Evolutionary conservation across 2,329 filamentous ascomycete species (phyloP), one percentile per base, ranked within the genome.

Genomic region (Lecanicillium sp.): DNA sequence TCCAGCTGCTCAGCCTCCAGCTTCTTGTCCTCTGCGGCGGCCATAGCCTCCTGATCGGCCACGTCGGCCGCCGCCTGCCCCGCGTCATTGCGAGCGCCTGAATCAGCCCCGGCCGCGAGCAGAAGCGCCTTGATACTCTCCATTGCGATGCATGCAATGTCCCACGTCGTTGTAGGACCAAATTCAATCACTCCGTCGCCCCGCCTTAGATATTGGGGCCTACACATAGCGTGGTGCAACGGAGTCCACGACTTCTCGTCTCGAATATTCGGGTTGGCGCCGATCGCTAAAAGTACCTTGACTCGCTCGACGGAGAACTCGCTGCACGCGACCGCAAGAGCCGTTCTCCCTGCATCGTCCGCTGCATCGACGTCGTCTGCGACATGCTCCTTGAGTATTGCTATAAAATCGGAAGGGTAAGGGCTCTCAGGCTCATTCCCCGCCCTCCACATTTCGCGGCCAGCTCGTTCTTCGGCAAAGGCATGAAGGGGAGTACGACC

Each of bases 111-210:
- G 14, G 33, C 33, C 13, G 18, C 33, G 2, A 64, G 42, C 0
- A 60, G 62, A 10, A 66, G 50, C 52, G 63, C 61, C 40, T 66
- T 69, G n/a, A 68, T 42, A 4, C 45, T 50, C 35, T 65, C 67
- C 18, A 66, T 60, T 0, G 56, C 19, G 17, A 11, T n/a, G 10
- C 18, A 35, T 11, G 33, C 33, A n/a, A 35, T 17, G 20, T 35
- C 13, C 33, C 33, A 35, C 5, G 7, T 25, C 11, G 33, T 35
- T 10, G 11, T 13, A n/a, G 33, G 19, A 17, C 33, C 33, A 35
- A 22, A 10, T 17, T 25, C 19, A 35, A 25, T 14, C 7, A 19
- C 18, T 7, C 13, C 18, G n/a, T 17, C 4, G 33, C n/a, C 19
- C 11, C 11, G 11, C 33, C 33, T 25, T 10, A 35, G 18, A 17